Conservation (phyloP, 176 grass and related monocot genomes). For the Raddia distichophylla region DNA sequence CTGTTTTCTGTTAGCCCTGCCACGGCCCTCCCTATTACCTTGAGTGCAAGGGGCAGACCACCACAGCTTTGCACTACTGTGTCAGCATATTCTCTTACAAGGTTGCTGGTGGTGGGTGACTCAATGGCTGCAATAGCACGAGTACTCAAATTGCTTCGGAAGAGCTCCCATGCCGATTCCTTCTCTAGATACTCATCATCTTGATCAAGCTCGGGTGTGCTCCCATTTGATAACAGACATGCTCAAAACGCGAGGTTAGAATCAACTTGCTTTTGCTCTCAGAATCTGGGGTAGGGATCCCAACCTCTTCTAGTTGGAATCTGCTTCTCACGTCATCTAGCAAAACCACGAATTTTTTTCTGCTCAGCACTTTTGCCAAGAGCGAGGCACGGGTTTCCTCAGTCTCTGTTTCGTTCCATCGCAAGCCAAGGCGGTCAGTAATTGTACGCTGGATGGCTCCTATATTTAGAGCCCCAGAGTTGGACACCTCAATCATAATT, state of each 20-base stretch:
- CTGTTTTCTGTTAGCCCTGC: constrained; percentile 34
- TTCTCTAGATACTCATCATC: constrained; percentile 45
- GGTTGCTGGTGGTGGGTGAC: constrained; percentile 12
- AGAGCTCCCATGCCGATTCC: constrained; percentile 48
- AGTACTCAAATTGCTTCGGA: constrained; percentile 52
- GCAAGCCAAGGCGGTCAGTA: constrained; percentile 48
- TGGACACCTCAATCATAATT: constrained; percentile 67
- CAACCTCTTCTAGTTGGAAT: constrained; percentile 49
- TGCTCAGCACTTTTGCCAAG: constrained; percentile 45
- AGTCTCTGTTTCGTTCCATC: constrained; percentile 43
- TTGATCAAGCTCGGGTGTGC: constrained; percentile 44
- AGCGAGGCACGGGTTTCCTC: constrained; percentile 43
- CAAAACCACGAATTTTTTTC: constrained; percentile 61
- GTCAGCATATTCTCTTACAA: constrained; percentile 22
- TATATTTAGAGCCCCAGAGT: constrained; percentile 40
- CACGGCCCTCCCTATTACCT: constrained; percentile 49
- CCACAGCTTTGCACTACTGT: constrained; percentile 49
- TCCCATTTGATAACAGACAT: constrained; percentile 62
- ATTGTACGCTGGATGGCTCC: constrained; percentile 48
- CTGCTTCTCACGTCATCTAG: constrained; percentile 53
- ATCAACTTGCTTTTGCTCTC: constrained; percentile 52
- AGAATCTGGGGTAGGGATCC: constrained; percentile 51
- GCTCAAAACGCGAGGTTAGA: constrained; percentile 42
- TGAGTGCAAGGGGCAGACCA: constrained; percentile 61
- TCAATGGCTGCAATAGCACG: constrained; percentile 6